Conservation (phyloP, 352 stramenopile genomes). For the Halophytophthora polymorphica region DNA sequence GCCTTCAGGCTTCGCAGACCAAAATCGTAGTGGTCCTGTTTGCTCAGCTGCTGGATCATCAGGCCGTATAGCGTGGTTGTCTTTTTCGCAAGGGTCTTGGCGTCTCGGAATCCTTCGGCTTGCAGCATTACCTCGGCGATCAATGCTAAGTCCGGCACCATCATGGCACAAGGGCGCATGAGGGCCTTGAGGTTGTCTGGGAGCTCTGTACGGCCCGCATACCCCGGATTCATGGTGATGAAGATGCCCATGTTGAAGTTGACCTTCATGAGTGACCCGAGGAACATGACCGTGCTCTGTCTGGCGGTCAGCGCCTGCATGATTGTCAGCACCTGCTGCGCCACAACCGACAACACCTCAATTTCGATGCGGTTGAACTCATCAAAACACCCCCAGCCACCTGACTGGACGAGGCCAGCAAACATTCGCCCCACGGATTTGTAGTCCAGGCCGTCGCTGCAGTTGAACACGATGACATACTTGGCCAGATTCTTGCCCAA, state of each 20-base stretch:
- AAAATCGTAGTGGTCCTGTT: slow-evolving; percentile 89
- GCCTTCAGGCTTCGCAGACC: slow-evolving; percentile 78
- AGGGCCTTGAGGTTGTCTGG: slow-evolving; percentile 86
- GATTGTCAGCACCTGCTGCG: slow-evolving; percentile 89
- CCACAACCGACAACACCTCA: slow-evolving; percentile 92
- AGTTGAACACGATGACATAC: slow-evolving; percentile 95
- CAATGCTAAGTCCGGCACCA: slow-evolving; percentile 81
- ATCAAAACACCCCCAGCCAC: slow-evolving; percentile 93
- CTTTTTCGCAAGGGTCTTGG: slow-evolving; percentile 80
- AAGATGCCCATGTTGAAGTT: slow-evolving; percentile 91
- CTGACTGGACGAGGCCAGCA: slow-evolving; percentile 89
- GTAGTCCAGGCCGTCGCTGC: slow-evolving; percentile 93
- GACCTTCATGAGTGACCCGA: slow-evolving; percentile 82
- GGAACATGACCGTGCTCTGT: slow-evolving; percentile 76
- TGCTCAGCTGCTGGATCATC: slow-evolving; percentile 87
- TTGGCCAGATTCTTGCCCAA: slow-evolving; percentile 93
- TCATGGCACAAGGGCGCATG: slow-evolving; percentile 87
- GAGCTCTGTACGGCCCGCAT: slow-evolving; percentile 88
- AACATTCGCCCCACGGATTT: slow-evolving; percentile 94
- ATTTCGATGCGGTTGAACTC: slow-evolving; percentile 97
- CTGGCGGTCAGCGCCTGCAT: slow-evolving; percentile 84
- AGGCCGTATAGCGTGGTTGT: slow-evolving; percentile 84
- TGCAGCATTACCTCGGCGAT: slow-evolving; percentile 89
- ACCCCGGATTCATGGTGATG: slow-evolving; percentile 92
- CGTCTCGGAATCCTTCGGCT: slow-evolving; percentile 81